Conservation (phyloP, 2,329 filamentous ascomycete species). For the Setomelanomma holmii region DNA sequence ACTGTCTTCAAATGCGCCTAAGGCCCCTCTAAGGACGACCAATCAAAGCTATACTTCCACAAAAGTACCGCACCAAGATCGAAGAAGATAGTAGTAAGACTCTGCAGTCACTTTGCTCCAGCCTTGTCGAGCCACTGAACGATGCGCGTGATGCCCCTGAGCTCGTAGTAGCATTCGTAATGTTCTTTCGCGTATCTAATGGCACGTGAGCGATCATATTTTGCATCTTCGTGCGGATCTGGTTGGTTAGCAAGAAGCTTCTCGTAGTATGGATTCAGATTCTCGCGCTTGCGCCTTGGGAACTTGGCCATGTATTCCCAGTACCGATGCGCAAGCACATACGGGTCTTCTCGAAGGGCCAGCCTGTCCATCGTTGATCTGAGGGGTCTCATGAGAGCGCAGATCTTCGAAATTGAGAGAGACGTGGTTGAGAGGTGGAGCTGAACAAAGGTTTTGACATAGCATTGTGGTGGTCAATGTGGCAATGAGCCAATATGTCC, state of each 20-base stretch:
- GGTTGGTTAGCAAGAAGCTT: constrained; percentile 31
- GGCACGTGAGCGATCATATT: constrained; percentile 23
- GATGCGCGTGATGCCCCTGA: constrained; percentile 24
- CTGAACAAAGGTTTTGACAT: too few species aligned
- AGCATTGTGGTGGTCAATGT: too few species aligned
- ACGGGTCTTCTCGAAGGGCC: constrained; percentile 18
- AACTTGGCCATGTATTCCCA: constrained; percentile 24
- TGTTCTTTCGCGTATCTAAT: constrained; percentile 32
- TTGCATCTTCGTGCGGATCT: constrained; percentile 19
- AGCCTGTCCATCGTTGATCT: background rate
- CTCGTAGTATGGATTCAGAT: constrained; percentile 26
- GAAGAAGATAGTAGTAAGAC: background rate
- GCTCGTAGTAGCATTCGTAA: constrained; percentile 30
- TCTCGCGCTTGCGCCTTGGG: constrained; percentile 13
- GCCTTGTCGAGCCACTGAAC: constrained; percentile 16
- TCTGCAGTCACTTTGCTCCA: constrained; percentile 3
- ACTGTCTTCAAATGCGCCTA: too few species aligned
- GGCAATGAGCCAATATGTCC: too few species aligned
- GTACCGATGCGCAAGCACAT: constrained; percentile 30
- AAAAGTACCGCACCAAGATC: background rate
- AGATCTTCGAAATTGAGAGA: background rate
- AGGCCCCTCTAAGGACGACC: background rate
- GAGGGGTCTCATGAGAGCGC: background rate
- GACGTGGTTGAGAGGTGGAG: background rate
- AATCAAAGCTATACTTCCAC: background rate